phyloP scores from a whole-genome alignment of 345 rosid genomes.

The Draba incana region DNA sequence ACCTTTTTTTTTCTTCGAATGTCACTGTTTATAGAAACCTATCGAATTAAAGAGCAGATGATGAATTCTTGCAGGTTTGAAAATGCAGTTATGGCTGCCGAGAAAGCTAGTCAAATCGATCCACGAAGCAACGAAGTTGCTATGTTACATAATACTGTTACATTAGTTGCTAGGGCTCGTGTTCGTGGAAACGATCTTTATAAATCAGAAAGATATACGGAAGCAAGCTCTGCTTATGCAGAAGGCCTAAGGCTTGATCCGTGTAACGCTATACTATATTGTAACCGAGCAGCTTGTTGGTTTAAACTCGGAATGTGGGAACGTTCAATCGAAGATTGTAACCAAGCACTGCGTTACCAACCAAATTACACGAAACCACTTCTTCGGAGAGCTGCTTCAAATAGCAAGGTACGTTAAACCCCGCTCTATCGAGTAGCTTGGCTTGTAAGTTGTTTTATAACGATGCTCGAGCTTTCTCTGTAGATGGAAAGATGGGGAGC shows the following conservation, averaged over 20 bases:
- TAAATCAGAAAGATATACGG: conserved; percentile 92
- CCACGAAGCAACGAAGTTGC: conserved; percentile 74
- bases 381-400: conserved; percentile 88
- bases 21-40: neutral
- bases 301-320: conserved; percentile 91
- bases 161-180: conserved; percentile 82
- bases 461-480: conserved; percentile 31
- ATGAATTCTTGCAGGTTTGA: conserved; percentile 92
- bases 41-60: conserved; percentile 47
- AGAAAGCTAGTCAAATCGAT: conserved; percentile 81
- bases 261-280: conserved; percentile 73
- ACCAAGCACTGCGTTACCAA: conserved; percentile 70
- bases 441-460: conserved; percentile 7
- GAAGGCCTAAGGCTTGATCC: conserved; percentile 96
- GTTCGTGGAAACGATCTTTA: conserved; percentile 95
- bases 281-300: conserved; percentile 99
- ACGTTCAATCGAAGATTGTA: conserved; percentile 84
- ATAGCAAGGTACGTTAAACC: conserved; percentile 66
- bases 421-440: neutral
- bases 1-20: neutral
- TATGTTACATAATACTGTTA: conserved; percentile 68
- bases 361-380: conserved; percentile 88
- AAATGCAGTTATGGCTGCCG: conserved; percentile 81
- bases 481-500: conserved; percentile 93
- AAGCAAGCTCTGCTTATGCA: conserved; percentile 88